Conservation (phyloP, 495 filamentous ascomycete species). For the Ascobolus immersus region DNA sequence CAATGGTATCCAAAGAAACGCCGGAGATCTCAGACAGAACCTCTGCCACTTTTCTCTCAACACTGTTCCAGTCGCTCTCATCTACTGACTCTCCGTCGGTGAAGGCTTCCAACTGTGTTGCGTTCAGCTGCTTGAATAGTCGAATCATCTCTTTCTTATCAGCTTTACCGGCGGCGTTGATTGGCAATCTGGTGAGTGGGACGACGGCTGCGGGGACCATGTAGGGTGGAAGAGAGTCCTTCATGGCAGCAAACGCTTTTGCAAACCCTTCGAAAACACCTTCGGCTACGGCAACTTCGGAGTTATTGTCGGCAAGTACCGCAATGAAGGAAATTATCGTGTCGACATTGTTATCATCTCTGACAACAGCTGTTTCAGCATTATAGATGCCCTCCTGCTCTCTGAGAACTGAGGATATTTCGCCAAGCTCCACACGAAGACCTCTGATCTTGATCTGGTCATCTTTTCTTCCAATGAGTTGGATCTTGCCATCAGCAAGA, state of each 20-base stretch:
- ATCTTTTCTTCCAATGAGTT: constrained; percentile 21
- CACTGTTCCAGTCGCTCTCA: constrained; percentile 7
- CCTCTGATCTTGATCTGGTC: constrained; percentile 25
- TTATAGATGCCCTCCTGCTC: constrained; percentile 21
- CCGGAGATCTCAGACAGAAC: constrained; percentile 26
- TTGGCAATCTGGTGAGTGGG: constrained; percentile 35
- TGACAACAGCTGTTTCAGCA: constrained; percentile 25
- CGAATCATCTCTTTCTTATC: constrained; percentile 24
- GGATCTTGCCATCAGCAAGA: constrained; percentile 32
- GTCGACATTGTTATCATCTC: constrained; percentile 12
- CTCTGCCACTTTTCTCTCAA: constrained; percentile 23
- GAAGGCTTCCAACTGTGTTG: constrained; percentile 13
- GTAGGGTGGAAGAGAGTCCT: constrained; percentile 29
- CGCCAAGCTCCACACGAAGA: constrained; percentile 32
- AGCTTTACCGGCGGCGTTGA: constrained; percentile 37
- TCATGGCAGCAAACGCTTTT: constrained; percentile 21
- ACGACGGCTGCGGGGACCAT: constrained; percentile 44
- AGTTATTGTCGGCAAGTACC: constrained; percentile 7
- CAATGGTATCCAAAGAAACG: constrained; percentile 21
- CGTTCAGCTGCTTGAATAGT: constrained; percentile 14
- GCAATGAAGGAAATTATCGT: constrained; percentile 24
- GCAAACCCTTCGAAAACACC: constrained; percentile 8
- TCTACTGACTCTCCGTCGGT: constrained; percentile 5
- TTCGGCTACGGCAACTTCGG: constrained; percentile 7
- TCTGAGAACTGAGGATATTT: constrained; percentile 35